Base-by-base conservation (phyloP, 345 rosid species). In the Lagerstroemia speciosa region DNA sequence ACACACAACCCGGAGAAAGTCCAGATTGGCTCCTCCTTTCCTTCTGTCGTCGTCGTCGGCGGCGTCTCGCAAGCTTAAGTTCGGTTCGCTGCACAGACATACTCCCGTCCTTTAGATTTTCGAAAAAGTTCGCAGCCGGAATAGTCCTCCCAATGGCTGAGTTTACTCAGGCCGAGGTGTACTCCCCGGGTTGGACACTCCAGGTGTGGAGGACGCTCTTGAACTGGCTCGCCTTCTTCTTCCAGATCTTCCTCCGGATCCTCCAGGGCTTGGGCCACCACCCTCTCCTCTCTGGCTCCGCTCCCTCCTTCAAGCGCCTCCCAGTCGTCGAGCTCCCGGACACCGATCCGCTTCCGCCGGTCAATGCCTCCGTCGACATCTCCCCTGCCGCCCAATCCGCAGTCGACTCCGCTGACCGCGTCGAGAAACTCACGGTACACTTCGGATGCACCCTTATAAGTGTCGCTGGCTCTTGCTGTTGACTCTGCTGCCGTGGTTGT, bases 91-190 rank as follows among this genome's bases (percentile, higher is more conserved):
- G 61, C 55, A 1, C 24, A 1, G 55, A 19, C 55, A 48, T 48
- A 22, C 61, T 2, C 2, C 15, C 30, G 30, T 6, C 27, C 38
- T 5, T 38, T n/a, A n/a, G n/a, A n/a, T n/a, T n/a, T n/a, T 41
- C 46, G 14, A 41, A 16, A 41, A 27, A 12, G 33, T 30, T 58
- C 63, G 63, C 34, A 19, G 5, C 19, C 62, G 62, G 62, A 57
- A 57, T 9, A 17, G 32, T 9, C 62, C 62, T 41, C 14, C 11
- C 7, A 14, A 92, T 93, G 98, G 92, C 85, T 69, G 99, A 95
- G 99, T 82, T 91, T 85, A 83, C 96, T 77, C 96, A 82, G 87
- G 63, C 86, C 75, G 96, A 92, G 77, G 91, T 81, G 34, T 83
- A 84, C 78, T 80, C 96, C 65, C 85, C 89, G 30, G 81, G 87